Conservation (phyloP, 805 yeast genomes). For the Wickerhamiella alocasiicola region DNA sequence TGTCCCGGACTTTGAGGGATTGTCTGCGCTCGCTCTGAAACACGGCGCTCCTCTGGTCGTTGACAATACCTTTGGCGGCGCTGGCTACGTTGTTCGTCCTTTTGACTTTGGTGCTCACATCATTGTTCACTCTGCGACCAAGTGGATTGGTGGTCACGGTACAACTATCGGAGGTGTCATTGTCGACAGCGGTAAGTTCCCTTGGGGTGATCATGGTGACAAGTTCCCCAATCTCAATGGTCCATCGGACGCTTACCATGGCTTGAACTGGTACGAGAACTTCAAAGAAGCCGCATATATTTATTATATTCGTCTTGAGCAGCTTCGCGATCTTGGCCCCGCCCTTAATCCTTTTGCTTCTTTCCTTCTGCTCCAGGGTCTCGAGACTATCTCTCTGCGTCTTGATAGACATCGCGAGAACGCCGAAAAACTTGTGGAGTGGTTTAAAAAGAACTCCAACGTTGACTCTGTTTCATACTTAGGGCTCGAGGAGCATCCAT, state of each 20-base stretch:
- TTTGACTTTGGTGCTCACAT: slow-evolving; percentile 84
- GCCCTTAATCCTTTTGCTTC: slow-evolving; percentile 77
- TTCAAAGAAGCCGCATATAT: slow-evolving; percentile 28
- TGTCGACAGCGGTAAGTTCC: slow-evolving; percentile 71
- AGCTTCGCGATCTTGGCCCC: slow-evolving; percentile 77
- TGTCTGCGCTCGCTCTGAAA: slow-evolving; percentile 66
- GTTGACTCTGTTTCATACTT: slow-evolving; percentile 89
- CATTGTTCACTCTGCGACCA: slow-evolving; percentile 87
- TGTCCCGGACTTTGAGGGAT: slow-evolving; percentile 77
- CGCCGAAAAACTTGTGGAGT: slow-evolving; percentile 67
- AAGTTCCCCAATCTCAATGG: slow-evolving; percentile 83
- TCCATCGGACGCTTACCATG: slow-evolving; percentile 92
- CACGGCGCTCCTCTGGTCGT: slow-evolving; percentile 84
- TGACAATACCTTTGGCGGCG: slow-evolving; percentile 96
- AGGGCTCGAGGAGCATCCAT: slow-evolving; percentile 68
- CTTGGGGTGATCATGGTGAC: slow-evolving; percentile 74
- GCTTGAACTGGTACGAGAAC: slow-evolving; percentile 67
- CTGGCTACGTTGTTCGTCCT: slow-evolving; percentile 79
- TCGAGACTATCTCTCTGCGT: slow-evolving; percentile 86
- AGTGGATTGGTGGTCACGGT: slow-evolving; percentile 98
- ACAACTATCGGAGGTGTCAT: slow-evolving; percentile 80
- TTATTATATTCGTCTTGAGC: slow-evolving; percentile 19
- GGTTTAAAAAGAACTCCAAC: slow-evolving; percentile 50
- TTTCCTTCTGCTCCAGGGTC: slow-evolving; percentile 77
- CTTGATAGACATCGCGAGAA: slow-evolving; percentile 85